Evolutionary conservation across 2,329 filamentous ascomycete genomes (phyloP).

Genomic region (Anisogramma anomala): DNA sequence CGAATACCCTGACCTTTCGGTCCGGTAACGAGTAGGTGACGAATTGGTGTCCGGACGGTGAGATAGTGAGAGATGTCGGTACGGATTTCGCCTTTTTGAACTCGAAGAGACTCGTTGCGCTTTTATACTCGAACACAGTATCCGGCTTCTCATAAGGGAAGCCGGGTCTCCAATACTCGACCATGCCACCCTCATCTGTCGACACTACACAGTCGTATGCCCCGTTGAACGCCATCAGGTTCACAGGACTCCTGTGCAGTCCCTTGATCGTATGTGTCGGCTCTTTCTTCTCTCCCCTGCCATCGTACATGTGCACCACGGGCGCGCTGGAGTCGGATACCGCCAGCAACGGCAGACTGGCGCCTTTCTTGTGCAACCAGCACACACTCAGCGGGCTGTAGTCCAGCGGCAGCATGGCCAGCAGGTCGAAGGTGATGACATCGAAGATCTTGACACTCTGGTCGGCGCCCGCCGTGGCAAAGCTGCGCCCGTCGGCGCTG

Average conservation of each 20-base stretch:
- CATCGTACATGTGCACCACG: constrained; percentile 75
- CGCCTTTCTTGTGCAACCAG: constrained; percentile 81
- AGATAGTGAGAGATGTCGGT: constrained; percentile 72
- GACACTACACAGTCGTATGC: constrained; percentile 83
- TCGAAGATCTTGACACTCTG: constrained; percentile 72
- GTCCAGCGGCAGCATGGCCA: constrained; percentile 70
- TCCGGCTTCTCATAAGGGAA: constrained; percentile 80
- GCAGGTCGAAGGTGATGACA: constrained; percentile 75
- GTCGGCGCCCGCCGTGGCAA: constrained; percentile 75
- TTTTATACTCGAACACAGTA: constrained; percentile 86
- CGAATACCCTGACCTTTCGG: constrained; percentile 83
- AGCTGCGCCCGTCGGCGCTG: constrained; percentile 84
- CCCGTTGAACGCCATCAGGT: constrained; percentile 82
- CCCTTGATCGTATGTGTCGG: constrained; percentile 67
- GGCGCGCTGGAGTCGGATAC: constrained; percentile 66
- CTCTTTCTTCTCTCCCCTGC: constrained; percentile 65
- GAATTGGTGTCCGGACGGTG: constrained; percentile 75
- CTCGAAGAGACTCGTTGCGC: constrained; percentile 85
- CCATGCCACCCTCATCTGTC: constrained; percentile 78
- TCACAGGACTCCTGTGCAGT: constrained; percentile 72
- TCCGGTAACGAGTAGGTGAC: constrained; percentile 87
- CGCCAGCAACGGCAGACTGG: constrained; percentile 77
- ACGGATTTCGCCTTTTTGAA: constrained; percentile 92
- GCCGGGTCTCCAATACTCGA: constrained; percentile 88
- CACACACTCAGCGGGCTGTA: constrained; percentile 69